These are phyloP conservation scores for Boletus sp. DNA, from an alignment of 768 basidiomycete species.

Conservation along the genomic window DNA sequence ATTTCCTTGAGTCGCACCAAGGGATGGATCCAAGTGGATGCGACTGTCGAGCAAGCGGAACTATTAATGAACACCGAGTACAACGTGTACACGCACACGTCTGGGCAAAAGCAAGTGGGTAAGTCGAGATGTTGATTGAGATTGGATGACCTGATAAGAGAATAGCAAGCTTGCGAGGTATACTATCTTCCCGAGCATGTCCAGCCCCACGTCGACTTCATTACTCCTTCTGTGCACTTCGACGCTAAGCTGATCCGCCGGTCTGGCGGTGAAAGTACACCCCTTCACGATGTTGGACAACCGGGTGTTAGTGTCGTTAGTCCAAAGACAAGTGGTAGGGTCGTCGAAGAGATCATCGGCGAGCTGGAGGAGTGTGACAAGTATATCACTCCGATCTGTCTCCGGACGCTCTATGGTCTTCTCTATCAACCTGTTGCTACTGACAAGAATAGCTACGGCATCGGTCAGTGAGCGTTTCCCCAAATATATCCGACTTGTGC, in stretches of 20 bases:
- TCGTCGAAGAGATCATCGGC: constrained; percentile 4
- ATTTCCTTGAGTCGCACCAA: constrained; percentile 14
- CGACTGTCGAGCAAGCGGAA: constrained; percentile 34
- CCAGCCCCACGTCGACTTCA: constrained; percentile 34
- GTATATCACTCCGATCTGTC: constrained; percentile 32
- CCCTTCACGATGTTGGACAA: constrained; percentile 15
- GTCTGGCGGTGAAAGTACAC: constrained; percentile 1
- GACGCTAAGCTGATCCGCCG: constrained; percentile 20
- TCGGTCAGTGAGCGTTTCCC: constrained; percentile 19
- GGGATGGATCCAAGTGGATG: constrained; percentile 29
- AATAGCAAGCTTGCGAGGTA: constrained; percentile 27
- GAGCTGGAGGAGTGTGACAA: constrained; percentile 23
- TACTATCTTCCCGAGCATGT: constrained; percentile 34
- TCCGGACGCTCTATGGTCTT: constrained; percentile 27
- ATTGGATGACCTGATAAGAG: neutral
- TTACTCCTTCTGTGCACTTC: constrained; percentile 37
- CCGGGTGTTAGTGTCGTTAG: constrained; percentile 6
- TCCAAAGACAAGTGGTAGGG: constrained; percentile 17
- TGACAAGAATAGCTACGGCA: constrained; percentile 33
- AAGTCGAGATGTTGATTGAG: neutral
- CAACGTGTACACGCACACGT: constrained; percentile 27
- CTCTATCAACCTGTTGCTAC: constrained; percentile 26
- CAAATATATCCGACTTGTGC: neutral
- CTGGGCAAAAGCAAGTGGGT: constrained; percentile 30
- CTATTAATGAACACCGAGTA: constrained; percentile 33